Evolutionary conservation across 805 yeast species (phyloP), one percentile per base, ranked within the genome.

Genomic region (Kuraishia borneana): DNA sequence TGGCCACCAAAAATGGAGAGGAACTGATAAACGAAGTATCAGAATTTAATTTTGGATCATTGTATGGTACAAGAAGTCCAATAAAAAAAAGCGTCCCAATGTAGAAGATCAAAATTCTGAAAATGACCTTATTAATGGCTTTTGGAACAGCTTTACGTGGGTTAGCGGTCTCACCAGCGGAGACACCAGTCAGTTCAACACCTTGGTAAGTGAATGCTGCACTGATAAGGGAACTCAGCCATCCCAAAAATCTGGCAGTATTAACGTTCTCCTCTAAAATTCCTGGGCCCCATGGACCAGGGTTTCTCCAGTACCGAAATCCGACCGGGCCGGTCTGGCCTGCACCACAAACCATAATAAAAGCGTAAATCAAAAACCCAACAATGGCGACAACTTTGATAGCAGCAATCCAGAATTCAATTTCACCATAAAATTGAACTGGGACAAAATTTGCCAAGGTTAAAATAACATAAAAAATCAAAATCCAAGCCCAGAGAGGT

Each of bases 121-220:
- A 59, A 36, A 78, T 65, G 26, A 79, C 84, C 45, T 76, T 76
- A 48, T 69, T 73, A 49, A 79, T 76, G 23, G 88, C 85, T 33
- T 68, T 67, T 38, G 88, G 87, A 38, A 80, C 78, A 18, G 83
- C 60, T 42, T 71, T 75, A 53, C 77, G 62, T 37, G 87, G 87
- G 51, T 76, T 75, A 18, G 65, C 64, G 33, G 79, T 65, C 56
- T 81, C 92, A 57, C 87, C 85, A 21, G 83, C 82, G 3, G 83
- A 64, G 36, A 81, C 65, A 55, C 87, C 88, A 17, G 77, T 74
- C 51, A 78, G 63, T 53, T 81, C 92, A 33, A 81, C 76, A 54
- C 88, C 88, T 59, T 79, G 87, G 54, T 70, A 80, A 19, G 88
- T 80, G 63, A 81, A 81, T 13, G 83, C 81, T 23, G 88, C 83